Evolutionary conservation across 2,329 filamentous ascomycete genomes (phyloP).

Genomic region (Ampelomyces quisqualis): DNA sequence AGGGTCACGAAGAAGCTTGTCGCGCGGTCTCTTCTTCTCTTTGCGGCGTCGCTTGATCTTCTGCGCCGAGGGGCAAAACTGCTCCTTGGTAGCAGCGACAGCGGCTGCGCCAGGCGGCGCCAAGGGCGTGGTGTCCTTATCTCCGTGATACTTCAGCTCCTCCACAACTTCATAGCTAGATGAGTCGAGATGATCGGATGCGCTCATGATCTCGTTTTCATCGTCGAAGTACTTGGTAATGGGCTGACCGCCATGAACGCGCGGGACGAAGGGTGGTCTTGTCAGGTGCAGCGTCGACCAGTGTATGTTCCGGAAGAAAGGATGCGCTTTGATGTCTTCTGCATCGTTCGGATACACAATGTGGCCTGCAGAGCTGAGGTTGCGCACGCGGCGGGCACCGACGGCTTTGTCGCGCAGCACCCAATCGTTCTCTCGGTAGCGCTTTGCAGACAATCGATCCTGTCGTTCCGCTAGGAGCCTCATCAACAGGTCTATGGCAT

Average conservation of each 20-base stretch:
- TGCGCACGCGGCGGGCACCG: conserved; percentile 28
- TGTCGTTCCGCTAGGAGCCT: conserved; percentile 73
- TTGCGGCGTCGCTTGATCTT: conserved; percentile 55
- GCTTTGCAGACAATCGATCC: conserved; percentile 70
- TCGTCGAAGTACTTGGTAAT: conserved; percentile 87
- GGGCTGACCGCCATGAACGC: conserved; percentile 55
- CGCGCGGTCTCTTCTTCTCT: conserved; percentile 77
- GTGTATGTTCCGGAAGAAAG: conserved; percentile 76
- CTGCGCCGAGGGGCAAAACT: conserved; percentile 8
- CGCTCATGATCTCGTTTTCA: conserved; percentile 64
- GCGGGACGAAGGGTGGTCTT: conserved; percentile 76
- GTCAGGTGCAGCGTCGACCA: conserved; percentile 75
- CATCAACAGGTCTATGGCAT: conserved; percentile 75
- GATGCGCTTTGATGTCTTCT: conserved; percentile 83
- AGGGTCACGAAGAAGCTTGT: conserved; percentile 77
- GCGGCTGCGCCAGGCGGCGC: background rate
- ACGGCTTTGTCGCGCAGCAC: conserved; percentile 27
- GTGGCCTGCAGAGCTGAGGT: conserved; percentile 49
- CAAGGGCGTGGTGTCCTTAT: conserved; percentile 1
- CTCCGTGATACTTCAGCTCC: background rate
- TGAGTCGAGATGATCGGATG: conserved; percentile 39
- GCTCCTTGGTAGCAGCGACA: conserved; percentile 1
- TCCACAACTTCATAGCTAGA: conserved; percentile 31
- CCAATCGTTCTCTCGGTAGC: conserved; percentile 69
- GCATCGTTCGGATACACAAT: conserved; percentile 83